phyloP scores from a whole-genome alignment of 2,329 filamentous ascomycete genomes.

The Leptodontidium sp. region DNA sequence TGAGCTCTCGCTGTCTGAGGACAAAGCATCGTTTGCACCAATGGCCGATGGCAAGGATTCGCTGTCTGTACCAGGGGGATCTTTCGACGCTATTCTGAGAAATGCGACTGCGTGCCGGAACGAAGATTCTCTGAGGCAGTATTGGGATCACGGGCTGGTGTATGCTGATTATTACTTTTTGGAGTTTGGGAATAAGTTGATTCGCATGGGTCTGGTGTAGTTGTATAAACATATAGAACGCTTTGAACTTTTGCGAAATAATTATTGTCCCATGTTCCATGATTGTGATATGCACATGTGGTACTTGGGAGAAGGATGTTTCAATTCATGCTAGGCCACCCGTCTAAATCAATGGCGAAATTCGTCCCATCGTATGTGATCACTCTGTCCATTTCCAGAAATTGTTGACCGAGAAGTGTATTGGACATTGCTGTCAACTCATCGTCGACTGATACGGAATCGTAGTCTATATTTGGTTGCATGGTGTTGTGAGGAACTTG shows the following conservation, averaged over 20 bases:
- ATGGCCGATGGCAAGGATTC: not conserved
- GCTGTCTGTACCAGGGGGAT: not conserved
- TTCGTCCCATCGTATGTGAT: conserved; percentile 34
- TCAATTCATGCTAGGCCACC: conserved; percentile 16
- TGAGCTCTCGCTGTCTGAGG: conserved; percentile 31
- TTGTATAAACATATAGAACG: not conserved
- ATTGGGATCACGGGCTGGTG: conserved; percentile 37
- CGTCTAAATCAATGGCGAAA: conserved; percentile 32
- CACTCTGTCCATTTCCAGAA: conserved; percentile 35
- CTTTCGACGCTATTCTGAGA: conserved; percentile 34
- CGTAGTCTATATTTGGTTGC: conserved; percentile 12
- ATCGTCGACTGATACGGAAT: conserved; percentile 6
- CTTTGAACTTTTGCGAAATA: not conserved
- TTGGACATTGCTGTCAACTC: conserved; percentile 25
- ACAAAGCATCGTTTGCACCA: conserved; percentile 30
- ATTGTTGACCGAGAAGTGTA: conserved; percentile 32
- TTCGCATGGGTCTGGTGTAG: conserved; percentile 36
- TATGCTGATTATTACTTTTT: conserved; percentile 41
- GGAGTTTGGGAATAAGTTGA: conserved; percentile 36
- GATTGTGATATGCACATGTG: not conserved
- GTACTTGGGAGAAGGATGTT: too few relatives aligned
- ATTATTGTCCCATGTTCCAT: not conserved
- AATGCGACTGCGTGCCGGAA: conserved; percentile 38
- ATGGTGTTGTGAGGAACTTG: conserved; percentile 1
- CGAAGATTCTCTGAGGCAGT: conserved; percentile 27